These are phyloP conservation scores for Annona squamosa DNA, from an alignment of 164 flowering plant species.

Conservation along the genomic window DNA sequence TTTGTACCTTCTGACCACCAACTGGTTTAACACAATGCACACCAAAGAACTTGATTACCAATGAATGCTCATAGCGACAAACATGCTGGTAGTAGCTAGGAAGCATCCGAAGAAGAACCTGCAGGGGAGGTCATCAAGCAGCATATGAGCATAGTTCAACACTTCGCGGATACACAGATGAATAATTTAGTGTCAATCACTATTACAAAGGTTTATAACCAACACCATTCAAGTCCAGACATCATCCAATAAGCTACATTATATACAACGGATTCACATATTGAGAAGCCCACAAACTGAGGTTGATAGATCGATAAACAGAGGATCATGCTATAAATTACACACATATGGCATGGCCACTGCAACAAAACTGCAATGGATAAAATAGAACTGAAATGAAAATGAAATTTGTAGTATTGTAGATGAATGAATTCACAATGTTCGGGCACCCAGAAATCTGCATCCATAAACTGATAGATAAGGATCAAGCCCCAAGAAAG, in stretches of 20 bases:
- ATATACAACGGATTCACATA: neutral
- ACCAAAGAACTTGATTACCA: constrained; percentile 47
- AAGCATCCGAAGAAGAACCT: constrained; percentile 41
- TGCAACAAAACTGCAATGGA: neutral
- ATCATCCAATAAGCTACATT: neutral
- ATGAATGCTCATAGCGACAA: constrained; percentile 21
- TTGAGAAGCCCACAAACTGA: neutral
- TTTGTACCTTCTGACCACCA: constrained; percentile 39
- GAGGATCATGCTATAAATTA: neutral
- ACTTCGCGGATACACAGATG: neutral
- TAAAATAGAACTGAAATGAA: neutral
- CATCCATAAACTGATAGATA: neutral
- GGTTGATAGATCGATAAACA: no score
- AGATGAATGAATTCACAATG: neutral
- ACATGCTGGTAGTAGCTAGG: constrained; percentile 45
- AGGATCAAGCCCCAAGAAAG: neutral
- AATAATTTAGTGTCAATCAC: neutral
- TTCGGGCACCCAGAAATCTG: neutral
- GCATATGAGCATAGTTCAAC: neutral
- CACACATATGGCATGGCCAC: neutral
- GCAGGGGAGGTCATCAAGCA: neutral
- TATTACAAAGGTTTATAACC: neutral
- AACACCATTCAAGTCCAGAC: neutral
- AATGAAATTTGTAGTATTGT: no score
- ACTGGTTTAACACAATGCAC: constrained; percentile 43